A percentile compares a stretch with the other conserved stretches of the same genome.
Conservation (phyloP, 805 yeast species). For the Candida vaughaniae region DNA sequence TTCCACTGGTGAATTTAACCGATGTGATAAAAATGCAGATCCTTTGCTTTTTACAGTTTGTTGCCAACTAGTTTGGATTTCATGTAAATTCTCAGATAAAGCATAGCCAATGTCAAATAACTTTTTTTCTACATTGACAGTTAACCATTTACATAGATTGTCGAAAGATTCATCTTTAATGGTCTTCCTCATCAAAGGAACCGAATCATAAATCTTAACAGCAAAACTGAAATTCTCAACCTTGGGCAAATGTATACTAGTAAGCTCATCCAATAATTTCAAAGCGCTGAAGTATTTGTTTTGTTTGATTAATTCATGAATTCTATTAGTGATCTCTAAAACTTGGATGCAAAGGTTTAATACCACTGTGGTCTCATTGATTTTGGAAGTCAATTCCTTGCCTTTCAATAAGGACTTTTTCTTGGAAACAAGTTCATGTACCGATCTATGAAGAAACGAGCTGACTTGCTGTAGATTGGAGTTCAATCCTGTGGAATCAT, state of each 20-base stretch:
- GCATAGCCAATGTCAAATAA: slow-evolving; percentile 56
- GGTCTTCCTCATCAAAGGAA: slow-evolving; percentile 71
- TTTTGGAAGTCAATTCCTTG: slow-evolving; percentile 63
- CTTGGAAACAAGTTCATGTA: slow-evolving; percentile 59
- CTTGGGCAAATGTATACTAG: slow-evolving; percentile 64
- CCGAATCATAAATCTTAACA: slow-evolving; percentile 65
- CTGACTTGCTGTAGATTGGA: slow-evolving; percentile 57
- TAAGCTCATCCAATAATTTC: slow-evolving; percentile 74
- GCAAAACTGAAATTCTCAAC: slow-evolving; percentile 76
- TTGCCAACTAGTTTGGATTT: slow-evolving; percentile 63
- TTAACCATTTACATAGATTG: slow-evolving; percentile 62
- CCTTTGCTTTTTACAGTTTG: slow-evolving; percentile 40
- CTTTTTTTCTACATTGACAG: slow-evolving; percentile 59
- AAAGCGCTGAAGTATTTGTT: slow-evolving; percentile 83
- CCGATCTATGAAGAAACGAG: slow-evolving; percentile 59
- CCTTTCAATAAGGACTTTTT: slow-evolving; percentile 59
- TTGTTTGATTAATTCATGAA: slow-evolving; percentile 73
- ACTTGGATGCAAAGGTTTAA: slow-evolving; percentile 76
- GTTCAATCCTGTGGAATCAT: slow-evolving; percentile 54
- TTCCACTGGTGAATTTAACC: slow-evolving; percentile 86
- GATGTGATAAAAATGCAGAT: slow-evolving; percentile 47
- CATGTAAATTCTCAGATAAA: slow-evolving; percentile 52
- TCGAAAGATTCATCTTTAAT: slow-evolving; percentile 74
- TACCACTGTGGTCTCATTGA: slow-evolving; percentile 68
- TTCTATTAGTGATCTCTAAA: slow-evolving; percentile 80